phyloP scores from a whole-genome alignment of 169 alveolate genomes.

The Toxoplasma gondii region DNA sequence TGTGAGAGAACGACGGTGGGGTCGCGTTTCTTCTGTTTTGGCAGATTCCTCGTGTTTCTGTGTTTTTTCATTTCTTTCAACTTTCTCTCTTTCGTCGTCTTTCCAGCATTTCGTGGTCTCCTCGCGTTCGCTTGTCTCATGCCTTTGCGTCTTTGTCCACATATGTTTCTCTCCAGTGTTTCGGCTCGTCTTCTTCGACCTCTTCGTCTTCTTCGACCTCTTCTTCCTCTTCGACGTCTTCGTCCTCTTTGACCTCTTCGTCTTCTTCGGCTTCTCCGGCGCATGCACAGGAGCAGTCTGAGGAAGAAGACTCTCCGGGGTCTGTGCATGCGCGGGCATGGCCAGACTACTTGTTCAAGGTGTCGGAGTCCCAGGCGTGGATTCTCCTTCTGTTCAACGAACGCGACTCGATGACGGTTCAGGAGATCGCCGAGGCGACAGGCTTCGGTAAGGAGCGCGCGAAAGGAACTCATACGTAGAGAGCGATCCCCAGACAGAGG shows the following conservation, averaged over 20 bases:
- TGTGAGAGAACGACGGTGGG: too few relatives aligned
- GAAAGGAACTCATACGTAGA: too few relatives aligned
- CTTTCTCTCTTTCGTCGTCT: not conserved
- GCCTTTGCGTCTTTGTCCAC: too few relatives aligned
- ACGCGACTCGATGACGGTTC: not conserved
- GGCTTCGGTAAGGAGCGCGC: not conserved
- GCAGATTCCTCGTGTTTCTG: too few relatives aligned
- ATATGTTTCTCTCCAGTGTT: too few relatives aligned
- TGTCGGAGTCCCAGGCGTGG: conserved; percentile 19
- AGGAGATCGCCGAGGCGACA: conserved; percentile 5
- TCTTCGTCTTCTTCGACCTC: not conserved
- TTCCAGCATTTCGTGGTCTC: too few relatives aligned
- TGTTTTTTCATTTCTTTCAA: not conserved
- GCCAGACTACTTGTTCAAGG: not conserved
- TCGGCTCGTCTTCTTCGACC: not conserved
- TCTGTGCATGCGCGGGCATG: not conserved
- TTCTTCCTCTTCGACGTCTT: not conserved
- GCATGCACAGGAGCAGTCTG: not conserved
- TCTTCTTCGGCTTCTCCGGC: too few relatives aligned
- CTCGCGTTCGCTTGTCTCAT: too few relatives aligned
- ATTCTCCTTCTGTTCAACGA: conserved; percentile 37
- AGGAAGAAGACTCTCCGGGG: not conserved
- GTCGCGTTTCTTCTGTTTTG: too few relatives aligned
- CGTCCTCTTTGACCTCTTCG: not conserved
- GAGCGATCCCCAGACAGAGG: not conserved